Conservation (phyloP, 176 grass and related monocot genomes). For the Oryza officinalis region DNA sequence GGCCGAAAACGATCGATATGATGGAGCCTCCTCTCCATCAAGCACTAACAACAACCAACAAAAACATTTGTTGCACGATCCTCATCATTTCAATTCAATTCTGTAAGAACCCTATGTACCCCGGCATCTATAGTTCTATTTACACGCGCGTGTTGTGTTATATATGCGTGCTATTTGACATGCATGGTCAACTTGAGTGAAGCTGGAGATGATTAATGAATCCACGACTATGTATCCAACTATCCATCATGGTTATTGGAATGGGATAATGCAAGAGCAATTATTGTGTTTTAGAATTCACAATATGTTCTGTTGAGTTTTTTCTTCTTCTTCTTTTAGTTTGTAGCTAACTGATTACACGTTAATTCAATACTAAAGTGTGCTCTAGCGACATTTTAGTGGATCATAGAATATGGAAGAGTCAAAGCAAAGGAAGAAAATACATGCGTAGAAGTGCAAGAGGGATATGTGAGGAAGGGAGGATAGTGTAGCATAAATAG, state of each 20-base stretch:
- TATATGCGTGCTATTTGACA: not conserved
- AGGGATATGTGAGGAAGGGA: too few relatives aligned
- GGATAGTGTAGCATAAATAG: too few relatives aligned
- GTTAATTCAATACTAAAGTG: not conserved
- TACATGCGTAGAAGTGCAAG: too few relatives aligned
- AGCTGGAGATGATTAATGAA: not conserved
- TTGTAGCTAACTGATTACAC: too few relatives aligned
- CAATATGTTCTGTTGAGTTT: not conserved
- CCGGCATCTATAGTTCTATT: not conserved
- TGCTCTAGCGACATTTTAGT: too few relatives aligned
- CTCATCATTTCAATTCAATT: not conserved
- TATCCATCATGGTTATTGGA: not conserved
- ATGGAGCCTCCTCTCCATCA: not conserved
- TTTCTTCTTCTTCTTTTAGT: not conserved
- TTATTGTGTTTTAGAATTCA: not conserved
- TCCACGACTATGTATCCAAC: too few relatives aligned
- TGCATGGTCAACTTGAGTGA: not conserved
- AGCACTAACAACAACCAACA: not conserved
- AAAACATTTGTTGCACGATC: conserved; percentile 1
- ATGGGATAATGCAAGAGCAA: too few relatives aligned
- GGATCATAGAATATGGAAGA: too few relatives aligned
- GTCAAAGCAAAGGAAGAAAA: too few relatives aligned
- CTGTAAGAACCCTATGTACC: not conserved
- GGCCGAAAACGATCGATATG: conserved; percentile 12
- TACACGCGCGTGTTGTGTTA: not conserved